phyloP scores from a whole-genome alignment of 2,329 filamentous ascomycete species.

The Monilinia fructicola region DNA sequence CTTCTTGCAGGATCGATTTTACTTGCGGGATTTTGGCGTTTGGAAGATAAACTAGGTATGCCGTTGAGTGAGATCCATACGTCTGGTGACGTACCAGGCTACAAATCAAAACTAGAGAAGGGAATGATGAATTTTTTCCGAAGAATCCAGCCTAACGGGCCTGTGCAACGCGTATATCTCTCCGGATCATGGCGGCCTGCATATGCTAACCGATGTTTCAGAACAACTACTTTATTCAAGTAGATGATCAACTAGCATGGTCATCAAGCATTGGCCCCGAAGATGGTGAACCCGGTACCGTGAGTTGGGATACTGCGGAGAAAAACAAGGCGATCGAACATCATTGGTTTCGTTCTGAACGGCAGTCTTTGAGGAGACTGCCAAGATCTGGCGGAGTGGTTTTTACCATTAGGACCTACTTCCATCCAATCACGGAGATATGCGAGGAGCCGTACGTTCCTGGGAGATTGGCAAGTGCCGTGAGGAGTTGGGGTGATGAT shows the following conservation, averaged over 20 bases:
- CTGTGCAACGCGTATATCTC: slow-evolving; percentile 47
- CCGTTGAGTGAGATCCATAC: slow-evolving; percentile 76
- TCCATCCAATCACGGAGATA: slow-evolving; percentile 55
- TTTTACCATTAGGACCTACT: slow-evolving; percentile 64
- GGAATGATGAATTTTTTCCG: slow-evolving; percentile 83
- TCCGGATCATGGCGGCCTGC: slow-evolving; percentile 20
- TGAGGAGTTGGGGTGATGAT: slow-evolving; percentile 79
- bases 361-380: slow-evolving; percentile 61
- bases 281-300: slow-evolving; percentile 53
- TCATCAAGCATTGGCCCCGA: slow-evolving; percentile 73
- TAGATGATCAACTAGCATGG: slow-evolving; percentile 77
- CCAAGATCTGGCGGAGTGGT: slow-evolving; percentile 55
- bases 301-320: slow-evolving; percentile 74
- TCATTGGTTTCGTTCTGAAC: slow-evolving; percentile 72
- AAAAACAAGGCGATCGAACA: slow-evolving; percentile 70
- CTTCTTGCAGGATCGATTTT: slow-evolving; percentile 74
- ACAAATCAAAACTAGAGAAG: slow-evolving; percentile 67
- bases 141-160: slow-evolving; percentile 65
- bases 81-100: slow-evolving; percentile 72
- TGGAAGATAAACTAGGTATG: slow-evolving; percentile 81
- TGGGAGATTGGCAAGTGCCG: slow-evolving; percentile 71
- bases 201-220: slow-evolving; percentile 44
- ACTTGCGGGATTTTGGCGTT: slow-evolving; percentile 78
- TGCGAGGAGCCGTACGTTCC: slow-evolving; percentile 71
- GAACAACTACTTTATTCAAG: slow-evolving; percentile 88